Conservation (phyloP, 305 asterid genomes). For the Fraxinus platypoda region DNA sequence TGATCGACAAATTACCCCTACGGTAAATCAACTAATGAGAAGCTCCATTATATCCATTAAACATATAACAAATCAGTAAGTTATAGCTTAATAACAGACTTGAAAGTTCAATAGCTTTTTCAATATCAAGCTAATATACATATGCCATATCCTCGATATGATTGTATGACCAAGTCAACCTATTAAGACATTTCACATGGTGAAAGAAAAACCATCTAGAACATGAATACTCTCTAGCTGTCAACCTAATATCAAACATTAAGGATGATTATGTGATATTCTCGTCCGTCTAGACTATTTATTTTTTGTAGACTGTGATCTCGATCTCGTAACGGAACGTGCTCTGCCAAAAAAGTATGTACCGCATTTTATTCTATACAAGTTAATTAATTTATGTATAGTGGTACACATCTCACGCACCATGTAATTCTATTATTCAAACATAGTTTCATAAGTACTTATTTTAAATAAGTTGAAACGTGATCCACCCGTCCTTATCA, state of each 20-base stretch:
- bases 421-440: background rate
- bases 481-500: background rate
- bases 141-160: background rate
- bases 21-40: background rate
- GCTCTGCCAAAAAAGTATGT: background rate
- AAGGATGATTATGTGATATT: background rate
- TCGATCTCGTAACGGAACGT: background rate
- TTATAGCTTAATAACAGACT: background rate
- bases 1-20: background rate
- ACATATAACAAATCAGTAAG: background rate
- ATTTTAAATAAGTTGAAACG: background rate
- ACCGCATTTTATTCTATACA: background rate
- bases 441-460: background rate
- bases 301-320: background rate
- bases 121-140: background rate
- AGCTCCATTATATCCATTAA: background rate
- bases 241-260: background rate
- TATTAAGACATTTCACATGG: background rate
- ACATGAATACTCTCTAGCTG: background rate
- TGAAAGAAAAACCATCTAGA: background rate
- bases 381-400: background rate
- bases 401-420: background rate
- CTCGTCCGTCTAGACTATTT: too few species aligned
- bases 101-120: background rate
- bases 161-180: background rate